Evolutionary conservation across 1,139 yeast genomes (phyloP), one percentile per base, ranked within the genome.

Genomic region (Torulaspora globosa): DNA sequence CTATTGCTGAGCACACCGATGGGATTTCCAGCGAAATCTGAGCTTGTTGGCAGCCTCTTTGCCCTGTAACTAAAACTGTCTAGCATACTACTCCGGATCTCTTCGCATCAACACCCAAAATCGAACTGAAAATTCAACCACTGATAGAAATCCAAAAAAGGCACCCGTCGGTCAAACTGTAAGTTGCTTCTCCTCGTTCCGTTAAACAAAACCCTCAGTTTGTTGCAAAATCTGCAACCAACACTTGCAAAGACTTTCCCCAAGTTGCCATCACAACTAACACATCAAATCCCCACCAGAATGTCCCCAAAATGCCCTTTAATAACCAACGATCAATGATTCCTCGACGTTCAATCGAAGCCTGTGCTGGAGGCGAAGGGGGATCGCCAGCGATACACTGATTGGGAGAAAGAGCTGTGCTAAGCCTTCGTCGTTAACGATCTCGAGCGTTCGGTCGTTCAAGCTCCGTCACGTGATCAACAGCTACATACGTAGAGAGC

Each of bases 1-100:
- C 24, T 19, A 18, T 33, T 28, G 36, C 35, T 15, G 27, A 34
- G 33, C 33, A 15, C 21, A 28, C 40, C 27, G 19, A 18, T 23
- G 19, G 16, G 19, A 23, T 16, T 31, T 10, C 30, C 35, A 30
- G 7, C 26, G n/a, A 29, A 37, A 19, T 37, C 34, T 15, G 41
- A 29, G 11, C 32, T 37, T 28, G 16, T 29, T 30, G 41, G 26
- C 36, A 32, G 26, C 31, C 36, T 31, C 24, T 18, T 28, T 21
- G 36, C 33, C 27, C 36, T 24, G 24, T 39, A 36, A 28, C 35
- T 41, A 16, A 41, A 35, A 19, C 39, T 41, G 28, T 41, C 39
- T 28, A 41, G 27, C 44, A 41, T 41, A 35, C 28, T 35, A n/a
- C n/a, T n/a, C 12, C 21, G 15, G 16, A 24, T 5, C 32, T 27